Percentiles rank a stretch among this genome's conserved stretches.
Conservation (phyloP, 2,329 filamentous ascomycete species). For the Aspergillus sp. region DNA sequence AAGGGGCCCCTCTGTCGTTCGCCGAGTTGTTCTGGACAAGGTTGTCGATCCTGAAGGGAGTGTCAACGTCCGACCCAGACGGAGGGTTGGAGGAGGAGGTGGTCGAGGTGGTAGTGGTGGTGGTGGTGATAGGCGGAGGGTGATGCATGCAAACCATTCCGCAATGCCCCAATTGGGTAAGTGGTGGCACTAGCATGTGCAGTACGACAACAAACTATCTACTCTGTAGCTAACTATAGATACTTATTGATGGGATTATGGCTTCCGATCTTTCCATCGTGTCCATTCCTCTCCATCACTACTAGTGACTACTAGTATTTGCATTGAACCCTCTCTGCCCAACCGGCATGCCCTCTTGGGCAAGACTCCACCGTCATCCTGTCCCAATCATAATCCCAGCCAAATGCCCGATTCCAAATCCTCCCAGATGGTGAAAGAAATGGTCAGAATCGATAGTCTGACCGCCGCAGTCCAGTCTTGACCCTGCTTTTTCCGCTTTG, state of each 20-base stretch:
- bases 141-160: not conserved
- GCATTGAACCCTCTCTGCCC: no score
- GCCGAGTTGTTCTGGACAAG: not conserved
- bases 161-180: not conserved
- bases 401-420: no score
- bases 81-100: not conserved
- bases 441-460: no score
- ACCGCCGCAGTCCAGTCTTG: not conserved
- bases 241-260: not conserved
- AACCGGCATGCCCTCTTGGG: not conserved
- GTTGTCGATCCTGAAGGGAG: not conserved
- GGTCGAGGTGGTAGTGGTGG: not conserved
- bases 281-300: not conserved
- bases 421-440: no score
- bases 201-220: no score
- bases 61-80: not conserved
- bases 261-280: no score
- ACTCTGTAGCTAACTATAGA: no score
- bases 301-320: not conserved
- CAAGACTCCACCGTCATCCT: not conserved
- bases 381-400: no score
- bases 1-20: not conserved
- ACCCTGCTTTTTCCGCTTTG: conserved; percentile 23
- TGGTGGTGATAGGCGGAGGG: not conserved
- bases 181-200: not conserved